These are phyloP conservation scores for Leavenworthia alabamica DNA, from an alignment of 345 rosid species.

Conservation along the genomic window DNA sequence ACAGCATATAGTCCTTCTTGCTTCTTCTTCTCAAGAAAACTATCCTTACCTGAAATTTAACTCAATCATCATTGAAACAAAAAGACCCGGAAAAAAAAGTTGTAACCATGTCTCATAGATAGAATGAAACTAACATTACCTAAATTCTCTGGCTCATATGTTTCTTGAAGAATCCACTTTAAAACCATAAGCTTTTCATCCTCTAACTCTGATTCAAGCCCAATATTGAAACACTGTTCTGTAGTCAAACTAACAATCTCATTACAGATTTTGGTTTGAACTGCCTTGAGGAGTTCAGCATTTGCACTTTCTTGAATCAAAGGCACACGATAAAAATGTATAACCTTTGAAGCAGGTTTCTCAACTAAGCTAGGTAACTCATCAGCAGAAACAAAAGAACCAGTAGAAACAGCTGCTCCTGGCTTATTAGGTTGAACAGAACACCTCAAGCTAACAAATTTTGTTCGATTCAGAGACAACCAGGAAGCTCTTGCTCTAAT, in stretches of 20 bases:
- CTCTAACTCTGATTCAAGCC: slow-evolving; percentile 41
- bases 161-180: slow-evolving; percentile 84
- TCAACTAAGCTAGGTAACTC: slow-evolving; percentile 43
- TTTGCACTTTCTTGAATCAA: slow-evolving; percentile 70
- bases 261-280: slow-evolving; percentile 57
- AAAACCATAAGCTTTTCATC: slow-evolving; percentile 50
- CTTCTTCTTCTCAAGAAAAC: slow-evolving; percentile 74
- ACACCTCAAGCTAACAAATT: slow-evolving; percentile 44
- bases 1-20: slow-evolving; percentile 51
- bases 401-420: slow-evolving; percentile 42
- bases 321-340: slow-evolving; percentile 72
- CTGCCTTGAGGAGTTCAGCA: slow-evolving; percentile 50
- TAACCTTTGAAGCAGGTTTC: slow-evolving; percentile 50
- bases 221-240: slow-evolving; percentile 81
- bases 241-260: slow-evolving; percentile 70
- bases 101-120: too few relatives aligned
- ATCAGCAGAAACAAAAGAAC: slow-evolving; percentile 34
- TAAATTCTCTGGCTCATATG: slow-evolving; percentile 84
- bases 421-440: slow-evolving; percentile 41
- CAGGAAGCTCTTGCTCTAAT: slow-evolving; percentile 18
- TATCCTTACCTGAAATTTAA: slow-evolving; percentile 44
- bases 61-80: slow-evolving; percentile 8
- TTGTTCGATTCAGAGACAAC: slow-evolving; percentile 16
- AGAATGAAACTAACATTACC: slow-evolving; percentile 20
- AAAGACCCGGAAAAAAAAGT: neutral